A percentile compares a stretch with the other conserved stretches of the same genome.
These are phyloP conservation scores for Populus euphratica DNA, from an alignment of 345 rosid genomes.

Conservation along the genomic window DNA sequence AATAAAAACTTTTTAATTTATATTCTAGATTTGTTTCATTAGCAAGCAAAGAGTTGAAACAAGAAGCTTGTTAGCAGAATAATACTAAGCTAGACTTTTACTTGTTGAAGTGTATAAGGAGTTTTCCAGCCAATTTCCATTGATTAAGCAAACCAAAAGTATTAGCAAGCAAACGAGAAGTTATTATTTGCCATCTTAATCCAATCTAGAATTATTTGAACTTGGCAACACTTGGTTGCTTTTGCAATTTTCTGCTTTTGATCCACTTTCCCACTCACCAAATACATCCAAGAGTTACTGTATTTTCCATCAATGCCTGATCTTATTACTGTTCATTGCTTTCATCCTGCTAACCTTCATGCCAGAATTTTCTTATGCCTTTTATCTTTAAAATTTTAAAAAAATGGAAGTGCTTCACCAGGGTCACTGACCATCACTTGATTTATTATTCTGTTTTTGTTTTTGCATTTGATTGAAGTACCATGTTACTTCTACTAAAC, in stretches of 20 bases:
- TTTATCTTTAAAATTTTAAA: neutral
- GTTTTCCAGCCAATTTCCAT: neutral
- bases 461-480: neutral
- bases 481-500: neutral
- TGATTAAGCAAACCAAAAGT: neutral
- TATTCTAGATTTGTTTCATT: neutral
- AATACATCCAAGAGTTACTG: neutral
- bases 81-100: neutral
- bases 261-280: neutral
- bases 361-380: neutral
- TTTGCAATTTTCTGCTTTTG: neutral
- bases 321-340: neutral
- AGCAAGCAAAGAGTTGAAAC: neutral
- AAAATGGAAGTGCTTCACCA: neutral
- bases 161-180: neutral
- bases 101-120: neutral
- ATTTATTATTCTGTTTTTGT: neutral
- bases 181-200: neutral
- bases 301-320: neutral
- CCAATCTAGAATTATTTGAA: neutral
- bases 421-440: neutral
- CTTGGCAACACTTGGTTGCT: neutral
- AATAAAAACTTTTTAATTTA: neutral
- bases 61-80: neutral
- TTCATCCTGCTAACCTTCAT: neutral